These are phyloP conservation scores for Pseudogymnoascus sp. DNA, from an alignment of 2,329 filamentous ascomycete genomes.

Conservation along the genomic window DNA sequence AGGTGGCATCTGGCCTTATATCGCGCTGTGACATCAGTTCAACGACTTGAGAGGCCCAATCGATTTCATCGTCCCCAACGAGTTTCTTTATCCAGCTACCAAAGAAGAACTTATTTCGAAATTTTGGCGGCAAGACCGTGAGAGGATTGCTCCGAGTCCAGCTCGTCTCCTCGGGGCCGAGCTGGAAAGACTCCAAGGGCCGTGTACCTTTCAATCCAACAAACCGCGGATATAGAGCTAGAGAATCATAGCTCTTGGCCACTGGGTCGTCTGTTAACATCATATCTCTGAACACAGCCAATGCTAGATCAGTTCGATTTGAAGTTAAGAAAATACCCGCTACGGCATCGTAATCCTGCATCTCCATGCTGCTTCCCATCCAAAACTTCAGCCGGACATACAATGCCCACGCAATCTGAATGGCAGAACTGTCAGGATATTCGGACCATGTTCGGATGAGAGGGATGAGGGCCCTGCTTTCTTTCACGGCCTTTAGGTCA, in stretches of 20 bases:
- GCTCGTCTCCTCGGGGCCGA: slow-evolving; percentile 30
- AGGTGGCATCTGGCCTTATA: slow-evolving; percentile 61
- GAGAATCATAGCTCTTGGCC: slow-evolving; percentile 20
- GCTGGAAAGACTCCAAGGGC: slow-evolving; percentile 17
- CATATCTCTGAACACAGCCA: slow-evolving; percentile 83
- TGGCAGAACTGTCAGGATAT: slow-evolving; percentile 43
- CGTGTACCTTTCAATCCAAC: slow-evolving; percentile 9
- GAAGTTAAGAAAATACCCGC: slow-evolving; percentile 63
- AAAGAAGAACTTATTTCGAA: slow-evolving; percentile 72
- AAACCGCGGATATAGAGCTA: slow-evolving; percentile 16
- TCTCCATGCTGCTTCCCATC: slow-evolving; percentile 53
- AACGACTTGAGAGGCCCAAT: slow-evolving; percentile 65
- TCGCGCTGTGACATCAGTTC: slow-evolving; percentile 66
- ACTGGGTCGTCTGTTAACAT: slow-evolving; percentile 41
- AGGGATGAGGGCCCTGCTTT: slow-evolving; percentile 54
- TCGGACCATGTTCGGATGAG: slow-evolving; percentile 57
- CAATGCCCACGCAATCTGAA: slow-evolving; percentile 55
- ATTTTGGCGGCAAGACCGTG: slow-evolving; percentile 42
- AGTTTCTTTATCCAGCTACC: slow-evolving; percentile 84
- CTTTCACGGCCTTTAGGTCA: slow-evolving; percentile 33
- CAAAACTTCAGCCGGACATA: slow-evolving; percentile 59
- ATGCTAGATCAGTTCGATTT: slow-evolving; percentile 57
- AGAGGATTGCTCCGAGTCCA: slow-evolving; percentile 28
- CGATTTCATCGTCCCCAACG: slow-evolving; percentile 63
- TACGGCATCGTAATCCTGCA: slow-evolving; percentile 70